Conservation (phyloP, 2,329 filamentous ascomycete genomes). For the Didymellaceae sp. region DNA sequence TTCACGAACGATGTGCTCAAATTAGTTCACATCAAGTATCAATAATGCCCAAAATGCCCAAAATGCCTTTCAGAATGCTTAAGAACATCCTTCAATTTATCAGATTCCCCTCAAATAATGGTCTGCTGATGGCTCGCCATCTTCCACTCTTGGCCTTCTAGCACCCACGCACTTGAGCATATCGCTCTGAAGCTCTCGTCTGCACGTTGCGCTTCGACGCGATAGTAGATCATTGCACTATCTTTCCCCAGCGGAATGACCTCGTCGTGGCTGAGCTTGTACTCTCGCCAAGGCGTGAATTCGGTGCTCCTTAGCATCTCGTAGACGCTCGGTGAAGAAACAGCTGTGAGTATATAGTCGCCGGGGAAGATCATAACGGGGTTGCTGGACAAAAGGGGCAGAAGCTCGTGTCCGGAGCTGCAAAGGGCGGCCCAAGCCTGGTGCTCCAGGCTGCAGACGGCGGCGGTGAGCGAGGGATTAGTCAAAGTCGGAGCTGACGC, state of each 20-base stretch:
- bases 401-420: constrained; percentile 39
- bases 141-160: constrained; percentile 33
- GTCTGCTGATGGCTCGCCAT: constrained; percentile 42
- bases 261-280: constrained; percentile 38
- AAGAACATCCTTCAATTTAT: too few relatives aligned
- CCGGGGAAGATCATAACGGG: constrained; percentile 52
- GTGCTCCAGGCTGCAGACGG: constrained; percentile 41
- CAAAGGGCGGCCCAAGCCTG: constrained; percentile 48
- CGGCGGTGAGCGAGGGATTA: constrained; percentile 34
- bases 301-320: constrained; percentile 28
- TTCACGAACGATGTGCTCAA: too few relatives aligned
- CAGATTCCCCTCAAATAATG: constrained; percentile 21
- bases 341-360: constrained; percentile 44
- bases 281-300: constrained; percentile 34
- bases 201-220: constrained; percentile 29
- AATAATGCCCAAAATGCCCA: too few relatives aligned
- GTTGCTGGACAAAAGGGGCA: constrained; percentile 41
- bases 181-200: constrained; percentile 30
- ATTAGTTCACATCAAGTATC: too few relatives aligned
- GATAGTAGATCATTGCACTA: constrained; percentile 35
- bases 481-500: constrained; percentile 24
- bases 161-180: constrained; percentile 37
- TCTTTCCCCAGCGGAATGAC: constrained; percentile 32
- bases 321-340: constrained; percentile 35
- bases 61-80: not conserved